Evolutionary conservation across 352 stramenopile genomes (phyloP).

Genomic region (Phytophthora hibernalis): DNA sequence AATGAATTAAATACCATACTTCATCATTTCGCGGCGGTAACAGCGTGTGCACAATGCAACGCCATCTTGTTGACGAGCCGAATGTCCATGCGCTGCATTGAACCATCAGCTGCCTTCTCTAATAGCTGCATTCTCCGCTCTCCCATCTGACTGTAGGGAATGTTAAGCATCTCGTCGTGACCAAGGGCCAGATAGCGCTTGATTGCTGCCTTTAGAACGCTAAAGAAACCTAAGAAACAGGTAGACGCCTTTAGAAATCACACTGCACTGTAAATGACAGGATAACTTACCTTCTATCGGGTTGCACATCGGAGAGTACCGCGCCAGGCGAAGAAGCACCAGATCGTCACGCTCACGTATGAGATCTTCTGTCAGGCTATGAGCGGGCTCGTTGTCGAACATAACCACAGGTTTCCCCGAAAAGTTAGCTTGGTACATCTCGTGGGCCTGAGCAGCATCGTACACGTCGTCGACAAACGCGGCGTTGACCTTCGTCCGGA

Average conservation of each 20-base stretch:
- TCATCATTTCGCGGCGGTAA: constrained; percentile 2
- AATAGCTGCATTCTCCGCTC: constrained; percentile 4
- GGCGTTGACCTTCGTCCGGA: constrained; percentile 9
- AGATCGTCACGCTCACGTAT: constrained; percentile 1
- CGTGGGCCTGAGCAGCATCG: background rate
- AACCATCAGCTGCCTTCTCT: background rate
- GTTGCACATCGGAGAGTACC: constrained; percentile 26
- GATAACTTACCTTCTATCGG: constrained; percentile 13
- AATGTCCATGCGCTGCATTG: background rate
- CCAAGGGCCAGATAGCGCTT: background rate
- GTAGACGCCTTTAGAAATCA: background rate
- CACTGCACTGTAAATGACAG: background rate
- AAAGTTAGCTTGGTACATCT: background rate
- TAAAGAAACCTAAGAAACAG: constrained; percentile 1
- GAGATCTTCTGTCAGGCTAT: constrained; percentile 1
- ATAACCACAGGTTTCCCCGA: background rate
- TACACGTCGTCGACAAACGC: background rate
- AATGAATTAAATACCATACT: background rate
- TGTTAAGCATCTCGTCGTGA: background rate
- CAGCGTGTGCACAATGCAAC: background rate
- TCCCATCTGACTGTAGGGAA: background rate
- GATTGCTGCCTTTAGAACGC: background rate
- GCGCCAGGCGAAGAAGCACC: constrained; percentile 4
- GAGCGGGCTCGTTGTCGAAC: constrained; percentile 5
- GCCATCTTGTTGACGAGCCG: constrained; percentile 1